Percentiles rank a stretch among this genome's conserved stretches.
Evolutionary conservation across 805 yeast species (phyloP).

Genomic region (Alloascoidea africana): DNA sequence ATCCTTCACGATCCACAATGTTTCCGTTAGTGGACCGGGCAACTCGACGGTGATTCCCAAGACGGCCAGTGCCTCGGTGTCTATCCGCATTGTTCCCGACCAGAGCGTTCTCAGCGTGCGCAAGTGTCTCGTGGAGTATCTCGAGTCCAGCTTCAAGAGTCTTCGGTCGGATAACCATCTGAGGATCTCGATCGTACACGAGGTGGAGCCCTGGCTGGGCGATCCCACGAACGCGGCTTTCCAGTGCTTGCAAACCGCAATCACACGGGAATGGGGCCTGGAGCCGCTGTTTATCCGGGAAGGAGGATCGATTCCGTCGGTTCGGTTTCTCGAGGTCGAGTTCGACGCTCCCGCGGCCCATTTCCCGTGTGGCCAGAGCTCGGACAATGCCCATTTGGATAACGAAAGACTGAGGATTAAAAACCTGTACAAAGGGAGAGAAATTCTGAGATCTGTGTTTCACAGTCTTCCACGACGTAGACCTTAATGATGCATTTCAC

Average conservation of each 20-base stretch:
- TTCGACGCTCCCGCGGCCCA: constrained; percentile 88
- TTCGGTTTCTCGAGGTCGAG: constrained; percentile 67
- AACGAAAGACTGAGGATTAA: constrained; percentile 73
- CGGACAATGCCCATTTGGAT: constrained; percentile 87
- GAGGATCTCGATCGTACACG: constrained; percentile 48
- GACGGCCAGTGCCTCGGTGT: constrained; percentile 56
- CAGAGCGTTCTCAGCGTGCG: constrained; percentile 57
- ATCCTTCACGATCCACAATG: constrained; percentile 71
- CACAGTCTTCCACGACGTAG: too few species aligned
- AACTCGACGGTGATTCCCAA: constrained; percentile 86
- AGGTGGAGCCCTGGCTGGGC: constrained; percentile 95
- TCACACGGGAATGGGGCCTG: constrained; percentile 56
- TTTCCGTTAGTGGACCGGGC: constrained; percentile 80
- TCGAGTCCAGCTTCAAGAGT: constrained; percentile 30
- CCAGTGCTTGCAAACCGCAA: constrained; percentile 43
- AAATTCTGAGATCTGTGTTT: constrained; percentile 22
- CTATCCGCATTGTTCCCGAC: constrained; percentile 81
- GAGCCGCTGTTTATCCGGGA: constrained; percentile 84
- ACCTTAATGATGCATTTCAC: too few species aligned
- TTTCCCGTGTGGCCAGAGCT: constrained; percentile 90
- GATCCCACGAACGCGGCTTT: constrained; percentile 68
- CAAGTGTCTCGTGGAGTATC: constrained; percentile 26
- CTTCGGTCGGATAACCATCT: constrained; percentile 50
- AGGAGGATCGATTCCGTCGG: constrained; percentile 93
- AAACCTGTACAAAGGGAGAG: constrained; percentile 62